A percentile compares a stretch with the other conserved stretches of the same genome.
phyloP scores from a whole-genome alignment of 768 basidiomycete species.

The Amanita polypyramis region DNA sequence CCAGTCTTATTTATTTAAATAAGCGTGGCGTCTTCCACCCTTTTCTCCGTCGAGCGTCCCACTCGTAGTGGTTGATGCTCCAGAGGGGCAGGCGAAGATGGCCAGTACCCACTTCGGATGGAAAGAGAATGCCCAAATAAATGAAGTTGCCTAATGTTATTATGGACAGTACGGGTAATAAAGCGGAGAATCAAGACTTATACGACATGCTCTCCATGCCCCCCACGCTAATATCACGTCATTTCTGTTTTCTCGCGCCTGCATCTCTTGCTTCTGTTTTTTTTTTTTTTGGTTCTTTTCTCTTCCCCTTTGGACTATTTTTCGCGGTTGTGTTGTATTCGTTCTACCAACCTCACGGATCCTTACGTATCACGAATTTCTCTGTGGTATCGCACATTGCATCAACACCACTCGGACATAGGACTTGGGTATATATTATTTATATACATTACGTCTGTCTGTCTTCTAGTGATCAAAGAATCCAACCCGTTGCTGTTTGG shows the following conservation, averaged over 20 bases:
- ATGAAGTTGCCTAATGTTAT: conserved; percentile 1
- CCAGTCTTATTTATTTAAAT: conserved; percentile 1
- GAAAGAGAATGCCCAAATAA: neutral
- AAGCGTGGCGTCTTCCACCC: neutral
- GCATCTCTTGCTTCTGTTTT: neutral
- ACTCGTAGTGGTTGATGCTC: conserved; percentile 1
- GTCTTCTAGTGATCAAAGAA: neutral
- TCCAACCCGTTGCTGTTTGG: neutral
- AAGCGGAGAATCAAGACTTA: neutral
- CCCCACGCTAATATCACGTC: neutral
- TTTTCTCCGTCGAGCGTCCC: neutral
- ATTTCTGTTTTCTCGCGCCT: neutral
- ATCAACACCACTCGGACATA: conserved; percentile 1
- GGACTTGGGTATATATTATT: conserved; percentile 3
- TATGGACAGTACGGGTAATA: neutral
- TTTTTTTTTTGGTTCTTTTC: neutral
- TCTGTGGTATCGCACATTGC: neutral
- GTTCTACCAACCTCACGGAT: neutral
- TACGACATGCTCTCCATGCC: neutral
- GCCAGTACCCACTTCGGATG: neutral
- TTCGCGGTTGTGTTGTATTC: neutral
- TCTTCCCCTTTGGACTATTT: neutral
- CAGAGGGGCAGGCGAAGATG: neutral
- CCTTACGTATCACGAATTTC: neutral
- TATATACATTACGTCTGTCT: conserved; percentile 3